Conservation (phyloP, 176 grass and related monocot species). For the Oryza glaberrima region DNA sequence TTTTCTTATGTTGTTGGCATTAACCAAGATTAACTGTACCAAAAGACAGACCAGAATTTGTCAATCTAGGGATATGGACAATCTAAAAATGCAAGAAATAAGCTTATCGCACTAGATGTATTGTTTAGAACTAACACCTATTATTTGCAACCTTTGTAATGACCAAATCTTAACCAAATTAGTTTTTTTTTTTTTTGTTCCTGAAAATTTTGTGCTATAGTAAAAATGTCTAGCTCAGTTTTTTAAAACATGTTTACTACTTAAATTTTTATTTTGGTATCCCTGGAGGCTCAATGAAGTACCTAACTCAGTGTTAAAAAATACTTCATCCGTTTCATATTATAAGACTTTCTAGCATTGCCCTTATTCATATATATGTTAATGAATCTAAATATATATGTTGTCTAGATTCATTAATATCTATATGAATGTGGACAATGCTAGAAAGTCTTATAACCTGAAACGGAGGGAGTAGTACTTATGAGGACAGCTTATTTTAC, state of each 20-base stretch:
- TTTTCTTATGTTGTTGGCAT: conserved; percentile 12
- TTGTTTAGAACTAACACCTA: conserved; percentile 4
- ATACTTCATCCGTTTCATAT: not conserved
- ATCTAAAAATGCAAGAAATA: conserved; percentile 7
- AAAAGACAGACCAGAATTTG: conserved; percentile 8
- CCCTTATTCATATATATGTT: too few relatives aligned
- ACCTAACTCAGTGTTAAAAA: not conserved
- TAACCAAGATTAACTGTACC: not conserved
- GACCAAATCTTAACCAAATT: conserved; percentile 1
- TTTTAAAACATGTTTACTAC: conserved; percentile 5
- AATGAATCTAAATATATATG: too few relatives aligned
- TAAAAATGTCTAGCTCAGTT: not conserved
- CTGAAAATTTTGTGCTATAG: conserved; percentile 1
- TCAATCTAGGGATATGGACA: not conserved
- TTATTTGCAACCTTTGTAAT: not conserved
- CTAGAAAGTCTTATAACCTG: too few relatives aligned
- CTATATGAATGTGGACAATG: too few relatives aligned
- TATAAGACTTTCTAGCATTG: too few relatives aligned
- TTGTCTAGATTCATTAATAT: too few relatives aligned
- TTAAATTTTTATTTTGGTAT: not conserved
- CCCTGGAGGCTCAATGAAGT: not conserved
- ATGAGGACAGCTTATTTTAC: conserved; percentile 8
- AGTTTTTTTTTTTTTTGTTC: not conserved
- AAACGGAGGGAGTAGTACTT: not conserved
- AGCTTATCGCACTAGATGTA: not conserved